These are phyloP conservation scores for Ambrosia artemisiifolia DNA, from an alignment of 129 eudicot species.

Conservation along the genomic window DNA sequence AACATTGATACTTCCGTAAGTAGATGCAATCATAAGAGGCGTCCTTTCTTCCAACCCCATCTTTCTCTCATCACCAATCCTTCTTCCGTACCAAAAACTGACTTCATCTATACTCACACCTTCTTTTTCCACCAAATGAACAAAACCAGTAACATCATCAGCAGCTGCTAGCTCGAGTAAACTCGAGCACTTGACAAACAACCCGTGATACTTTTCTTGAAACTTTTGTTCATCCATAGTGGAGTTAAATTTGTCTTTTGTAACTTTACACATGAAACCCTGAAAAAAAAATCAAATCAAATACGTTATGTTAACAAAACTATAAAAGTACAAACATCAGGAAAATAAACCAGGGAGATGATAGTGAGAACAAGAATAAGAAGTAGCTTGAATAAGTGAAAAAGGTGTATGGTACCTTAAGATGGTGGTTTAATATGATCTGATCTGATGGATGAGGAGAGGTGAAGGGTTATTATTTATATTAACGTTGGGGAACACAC, in stretches of 20 bases:
- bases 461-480: slow-evolving; percentile 19
- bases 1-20: slow-evolving; percentile 63
- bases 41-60: slow-evolving; percentile 70
- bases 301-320: no score
- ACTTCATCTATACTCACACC: slow-evolving; percentile 43
- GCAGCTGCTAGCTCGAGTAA: slow-evolving; percentile 76
- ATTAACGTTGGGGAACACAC: slow-evolving; percentile 25
- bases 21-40: slow-evolving; percentile 73
- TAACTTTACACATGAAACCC: slow-evolving; percentile 47
- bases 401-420: not conserved
- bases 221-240: slow-evolving; percentile 43
- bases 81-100: slow-evolving; percentile 71
- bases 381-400: not conserved
- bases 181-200: slow-evolving; percentile 32
- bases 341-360: no score
- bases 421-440: slow-evolving; percentile 1
- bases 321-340: no score
- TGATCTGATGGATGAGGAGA: slow-evolving; percentile 12
- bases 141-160: slow-evolving; percentile 55
- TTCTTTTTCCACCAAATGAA: slow-evolving; percentile 39
- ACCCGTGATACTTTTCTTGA: slow-evolving; percentile 19
- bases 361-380: not conserved
- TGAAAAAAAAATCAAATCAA: not conserved
- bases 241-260: slow-evolving; percentile 29
- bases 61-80: slow-evolving; percentile 44